Evolutionary conservation across 2,329 filamentous ascomycete species (phyloP), one percentile per base, ranked within the genome.

Genomic region (Teratosphaeria gauchensis): DNA sequence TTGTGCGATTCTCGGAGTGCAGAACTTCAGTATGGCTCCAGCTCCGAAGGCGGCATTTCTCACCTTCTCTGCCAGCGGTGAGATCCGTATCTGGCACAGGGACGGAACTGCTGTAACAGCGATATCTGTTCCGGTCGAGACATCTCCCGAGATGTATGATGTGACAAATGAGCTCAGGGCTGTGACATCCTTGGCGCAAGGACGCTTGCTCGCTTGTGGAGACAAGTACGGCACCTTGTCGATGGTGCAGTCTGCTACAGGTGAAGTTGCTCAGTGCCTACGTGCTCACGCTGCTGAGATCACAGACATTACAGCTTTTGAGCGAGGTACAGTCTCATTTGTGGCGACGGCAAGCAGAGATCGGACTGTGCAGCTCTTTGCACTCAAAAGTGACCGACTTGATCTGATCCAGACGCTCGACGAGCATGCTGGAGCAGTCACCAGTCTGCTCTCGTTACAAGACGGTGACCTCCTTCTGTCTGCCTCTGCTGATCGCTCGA

Each of bases 281-380:
- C 94, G 95, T 71, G 94, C 92, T 31, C 94, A 99, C 71, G 83
- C 88, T 4, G 86, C 85, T 7, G 90, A 96, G 67, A 88, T 95
- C 62, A 90, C 90, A 46, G 88, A 88, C 66, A 87, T 97, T 64
- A 84, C 86, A 21, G 79, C 95, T 4, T 84, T 85, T 66, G 83
- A 89, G 65, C 79, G 80, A 52, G 78, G 81, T 0, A 77, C 81
- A 1, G 79, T 77, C 53, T 81, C 84, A 38, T 77, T 96, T 53
- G 79, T 97, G 65, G 92, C 89, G 19, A 91, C 87, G 11, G 92
- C 88, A 69, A 89, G 90, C 38, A 83, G 94, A 64, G 94, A 99
- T 73, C 86, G 94, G 55, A 96, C 88, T n/a, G 84, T 92, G 0
- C 94, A 99, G 71, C 77, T 99, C n/a, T 97, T 96, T 70, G 75